phyloP scores from a whole-genome alignment of 2,329 filamentous ascomycete species.

The Microcera coccophila region DNA sequence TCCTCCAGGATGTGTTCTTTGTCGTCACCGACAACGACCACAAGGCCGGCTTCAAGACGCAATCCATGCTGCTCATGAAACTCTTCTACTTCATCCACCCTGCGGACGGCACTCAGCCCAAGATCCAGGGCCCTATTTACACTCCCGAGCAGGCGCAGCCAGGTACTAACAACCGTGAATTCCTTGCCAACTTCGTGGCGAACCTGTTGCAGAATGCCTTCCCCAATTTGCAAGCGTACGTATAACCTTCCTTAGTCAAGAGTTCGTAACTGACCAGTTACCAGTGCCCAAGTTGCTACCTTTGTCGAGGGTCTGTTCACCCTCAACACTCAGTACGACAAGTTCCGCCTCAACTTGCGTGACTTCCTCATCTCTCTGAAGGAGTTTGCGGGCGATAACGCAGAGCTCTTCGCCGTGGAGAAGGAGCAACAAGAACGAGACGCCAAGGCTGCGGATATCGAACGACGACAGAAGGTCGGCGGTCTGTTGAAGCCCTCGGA shows the following conservation, averaged over 20 bases:
- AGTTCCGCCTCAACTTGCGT: slow-evolving; percentile 92
- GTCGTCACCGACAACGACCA: slow-evolving; percentile 96
- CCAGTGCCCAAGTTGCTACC: slow-evolving; percentile 75
- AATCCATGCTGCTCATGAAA: slow-evolving; percentile 86
- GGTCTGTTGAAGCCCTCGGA: slow-evolving; percentile 97
- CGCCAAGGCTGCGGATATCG: slow-evolving; percentile 81
- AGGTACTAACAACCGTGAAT: slow-evolving; percentile 86
- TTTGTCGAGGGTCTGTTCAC: slow-evolving; percentile 90
- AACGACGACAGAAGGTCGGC: slow-evolving; percentile 90
- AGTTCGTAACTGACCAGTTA: slow-evolving; percentile 32
- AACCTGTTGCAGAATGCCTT: slow-evolving; percentile 85
- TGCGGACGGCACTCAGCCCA: slow-evolving; percentile 63
- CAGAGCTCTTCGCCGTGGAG: slow-evolving; percentile 89
- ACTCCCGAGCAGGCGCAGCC: slow-evolving; percentile 73
- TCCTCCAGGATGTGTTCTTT: slow-evolving; percentile 97
- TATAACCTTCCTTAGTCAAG: slow-evolving; percentile 18
- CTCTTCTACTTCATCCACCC: slow-evolving; percentile 95
- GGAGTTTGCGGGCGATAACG: slow-evolving; percentile 93
- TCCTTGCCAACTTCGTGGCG: slow-evolving; percentile 82
- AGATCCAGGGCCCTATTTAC: slow-evolving; percentile 92
- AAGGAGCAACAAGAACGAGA: slow-evolving; percentile 88
- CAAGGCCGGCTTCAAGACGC: slow-evolving; percentile 98
- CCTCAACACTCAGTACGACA: slow-evolving; percentile 81
- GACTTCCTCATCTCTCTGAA: slow-evolving; percentile 97
- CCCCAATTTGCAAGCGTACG: slow-evolving; percentile 85